phyloP scores from a whole-genome alignment of 352 stramenopile species.

The Pythium biforme region DNA sequence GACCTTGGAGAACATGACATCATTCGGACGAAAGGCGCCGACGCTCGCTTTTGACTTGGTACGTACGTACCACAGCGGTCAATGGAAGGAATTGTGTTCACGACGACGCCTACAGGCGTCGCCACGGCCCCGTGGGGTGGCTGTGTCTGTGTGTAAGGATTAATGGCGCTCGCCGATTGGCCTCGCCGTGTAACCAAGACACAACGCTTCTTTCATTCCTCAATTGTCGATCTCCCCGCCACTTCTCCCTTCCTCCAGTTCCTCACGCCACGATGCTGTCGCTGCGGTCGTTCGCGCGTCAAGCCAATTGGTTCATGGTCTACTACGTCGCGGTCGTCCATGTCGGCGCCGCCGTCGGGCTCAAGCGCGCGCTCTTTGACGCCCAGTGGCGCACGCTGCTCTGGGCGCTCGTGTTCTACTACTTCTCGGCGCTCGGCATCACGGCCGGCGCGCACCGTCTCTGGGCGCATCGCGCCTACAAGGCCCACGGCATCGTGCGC shows the following conservation, averaged over 20 bases:
- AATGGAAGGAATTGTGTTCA: too few species aligned
- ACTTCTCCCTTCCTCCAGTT: slow-evolving; percentile 9
- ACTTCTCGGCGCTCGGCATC: slow-evolving; percentile 95
- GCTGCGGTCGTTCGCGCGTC: slow-evolving; percentile 65
- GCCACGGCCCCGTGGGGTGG: too few species aligned
- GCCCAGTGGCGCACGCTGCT: slow-evolving; percentile 88
- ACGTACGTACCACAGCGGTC: too few species aligned
- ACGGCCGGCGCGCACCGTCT: slow-evolving; percentile 97
- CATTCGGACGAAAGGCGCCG: too few species aligned
- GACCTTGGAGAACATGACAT: too few species aligned
- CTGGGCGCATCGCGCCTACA: slow-evolving; percentile 97
- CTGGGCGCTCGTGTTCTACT: slow-evolving; percentile 92
- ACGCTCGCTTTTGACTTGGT: too few species aligned
- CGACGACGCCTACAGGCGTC: too few species aligned
- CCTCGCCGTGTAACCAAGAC: too few species aligned
- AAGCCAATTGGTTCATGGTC: slow-evolving; percentile 98
- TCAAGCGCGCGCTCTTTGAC: slow-evolving; percentile 67
- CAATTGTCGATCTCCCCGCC: background rate
- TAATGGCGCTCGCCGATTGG: too few species aligned
- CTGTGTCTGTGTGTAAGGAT: too few species aligned
- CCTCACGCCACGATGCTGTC: slow-evolving; percentile 46
- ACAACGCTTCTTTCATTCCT: background rate
- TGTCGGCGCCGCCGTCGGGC: slow-evolving; percentile 82
- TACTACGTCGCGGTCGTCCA: slow-evolving; percentile 97
- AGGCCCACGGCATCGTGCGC: slow-evolving; percentile 88